Evolutionary conservation across 495 filamentous ascomycete genomes (phyloP).

Genomic region (Tuber brumale): DNA sequence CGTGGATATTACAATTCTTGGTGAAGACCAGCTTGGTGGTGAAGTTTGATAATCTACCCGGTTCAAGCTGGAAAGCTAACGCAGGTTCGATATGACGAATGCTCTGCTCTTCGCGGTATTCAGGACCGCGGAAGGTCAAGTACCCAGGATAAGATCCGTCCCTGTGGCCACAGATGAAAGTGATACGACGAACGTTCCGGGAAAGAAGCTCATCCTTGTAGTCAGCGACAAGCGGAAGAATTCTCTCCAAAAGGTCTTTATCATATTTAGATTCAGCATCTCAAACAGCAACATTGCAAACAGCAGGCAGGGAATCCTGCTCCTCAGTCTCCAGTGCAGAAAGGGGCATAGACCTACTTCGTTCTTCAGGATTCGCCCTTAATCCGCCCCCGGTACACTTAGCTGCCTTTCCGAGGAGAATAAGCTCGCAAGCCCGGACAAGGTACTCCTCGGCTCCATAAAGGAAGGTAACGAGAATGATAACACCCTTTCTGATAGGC

Average conservation of each 20-base stretch:
- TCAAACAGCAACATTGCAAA: constrained; percentile 79
- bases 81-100: constrained; percentile 97
- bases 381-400: constrained; percentile 46
- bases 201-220: constrained; percentile 75
- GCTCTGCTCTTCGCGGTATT: constrained; percentile 81
- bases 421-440: constrained; percentile 69
- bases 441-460: constrained; percentile 88
- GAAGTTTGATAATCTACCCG: constrained; percentile 90
- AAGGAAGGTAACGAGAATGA: constrained; percentile 86
- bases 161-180: constrained; percentile 91
- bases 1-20: constrained; percentile 96
- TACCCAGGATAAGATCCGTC: constrained; percentile 94
- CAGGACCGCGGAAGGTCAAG: constrained; percentile 92
- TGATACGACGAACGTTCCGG: constrained; percentile 80
- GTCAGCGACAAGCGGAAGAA: constrained; percentile 67
- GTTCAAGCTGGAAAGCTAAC: constrained; percentile 94
- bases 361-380: constrained; percentile 65
- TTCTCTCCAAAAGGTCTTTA: constrained; percentile 65
- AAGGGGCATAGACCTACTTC: constrained; percentile 54
- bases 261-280: constrained; percentile 86
- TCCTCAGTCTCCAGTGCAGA: constrained; percentile 50
- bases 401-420: constrained; percentile 50
- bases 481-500: constrained; percentile 83
- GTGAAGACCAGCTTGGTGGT: constrained; percentile 96
- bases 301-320: constrained; percentile 70